A percentile compares a stretch with the other conserved stretches of the same genome.
These are phyloP conservation scores for Linderniella brevidens DNA, from an alignment of 257 asterid species.

Conservation along the genomic window DNA sequence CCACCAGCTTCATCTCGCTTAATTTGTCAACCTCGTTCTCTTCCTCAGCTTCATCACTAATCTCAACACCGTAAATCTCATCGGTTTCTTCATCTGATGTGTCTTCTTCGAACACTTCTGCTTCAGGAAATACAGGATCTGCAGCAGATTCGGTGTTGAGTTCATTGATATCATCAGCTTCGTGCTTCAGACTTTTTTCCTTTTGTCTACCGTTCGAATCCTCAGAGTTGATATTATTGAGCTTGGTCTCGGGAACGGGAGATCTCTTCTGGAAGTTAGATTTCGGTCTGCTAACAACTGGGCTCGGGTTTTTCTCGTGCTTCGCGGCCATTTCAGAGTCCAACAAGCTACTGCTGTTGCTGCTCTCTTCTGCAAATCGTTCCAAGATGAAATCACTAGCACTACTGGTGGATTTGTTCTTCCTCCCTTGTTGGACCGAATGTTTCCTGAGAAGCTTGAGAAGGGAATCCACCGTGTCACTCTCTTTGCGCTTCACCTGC, in stretches of 20 bases:
- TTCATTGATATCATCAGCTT: conserved; percentile 9
- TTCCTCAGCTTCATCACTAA: conserved; percentile 16
- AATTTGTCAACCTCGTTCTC: conserved; percentile 12
- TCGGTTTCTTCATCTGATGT: conserved; percentile 19
- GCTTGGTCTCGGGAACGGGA: conserved; percentile 48
- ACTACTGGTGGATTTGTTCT: conserved; percentile 16
- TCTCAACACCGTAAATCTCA: conserved; percentile 19
- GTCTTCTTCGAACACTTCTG: conserved; percentile 19
- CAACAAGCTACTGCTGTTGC: conserved; percentile 14
- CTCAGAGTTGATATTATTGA: conserved; percentile 29
- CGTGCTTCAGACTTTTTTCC: conserved; percentile 14
- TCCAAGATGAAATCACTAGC: conserved; percentile 42
- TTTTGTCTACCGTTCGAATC: conserved; percentile 12
- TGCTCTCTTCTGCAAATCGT: conserved; percentile 20
- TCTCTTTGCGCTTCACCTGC: conserved; percentile 52
- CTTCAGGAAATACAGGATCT: conserved; percentile 14
- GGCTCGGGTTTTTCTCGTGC: conserved; percentile 25
- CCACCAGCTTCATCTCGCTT: conserved; percentile 40
- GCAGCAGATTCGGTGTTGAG: conserved; percentile 11
- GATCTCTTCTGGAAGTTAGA: conserved; percentile 68
- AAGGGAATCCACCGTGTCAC: conserved; percentile 90
- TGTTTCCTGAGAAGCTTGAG: conserved; percentile 85
- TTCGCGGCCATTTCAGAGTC: conserved; percentile 17
- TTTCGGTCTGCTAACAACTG: conserved; percentile 43
- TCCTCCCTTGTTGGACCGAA: conserved; percentile 69